Evolutionary conservation across 2,329 filamentous ascomycete genomes (phyloP).

Genomic region (Talaromyces piceae): DNA sequence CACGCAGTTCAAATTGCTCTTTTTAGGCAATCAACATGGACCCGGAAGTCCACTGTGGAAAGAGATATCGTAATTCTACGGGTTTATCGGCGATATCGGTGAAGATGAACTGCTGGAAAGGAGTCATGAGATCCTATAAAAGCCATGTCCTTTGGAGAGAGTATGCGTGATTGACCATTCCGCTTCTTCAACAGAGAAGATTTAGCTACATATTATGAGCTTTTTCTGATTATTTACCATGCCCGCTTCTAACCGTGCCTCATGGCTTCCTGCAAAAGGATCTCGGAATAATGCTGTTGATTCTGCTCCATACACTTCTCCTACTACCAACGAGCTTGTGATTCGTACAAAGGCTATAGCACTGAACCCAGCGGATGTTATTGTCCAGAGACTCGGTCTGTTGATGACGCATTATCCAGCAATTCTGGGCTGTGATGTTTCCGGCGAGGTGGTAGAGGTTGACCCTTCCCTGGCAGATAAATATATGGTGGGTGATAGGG

Average conservation of each 20-base stretch:
- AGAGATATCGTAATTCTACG: no score
- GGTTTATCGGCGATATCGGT: conserved; percentile 2
- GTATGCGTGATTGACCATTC: no score
- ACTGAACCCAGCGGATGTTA: conserved; percentile 25
- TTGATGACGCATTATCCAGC: conserved; percentile 15
- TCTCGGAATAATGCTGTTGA: conserved; percentile 12
- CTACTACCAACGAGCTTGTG: conserved; percentile 14
- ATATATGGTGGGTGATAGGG: conserved; percentile 22
- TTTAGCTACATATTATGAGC: no score
- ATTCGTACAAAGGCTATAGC: conserved; percentile 18
- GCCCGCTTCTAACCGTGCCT: conserved; percentile 13
- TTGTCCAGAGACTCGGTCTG: conserved; percentile 18
- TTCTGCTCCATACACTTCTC: conserved; percentile 12
- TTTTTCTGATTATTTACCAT: neutral
- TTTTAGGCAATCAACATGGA: no score
- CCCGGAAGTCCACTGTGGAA: no score
- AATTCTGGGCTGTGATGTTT: conserved; percentile 21
- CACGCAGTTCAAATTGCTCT: no score
- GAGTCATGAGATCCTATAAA: neutral
- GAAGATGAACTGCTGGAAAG: neutral
- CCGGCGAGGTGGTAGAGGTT: conserved; percentile 23
- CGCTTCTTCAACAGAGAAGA: no score
- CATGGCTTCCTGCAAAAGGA: conserved; percentile 13
- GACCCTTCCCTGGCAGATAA: conserved; percentile 15
- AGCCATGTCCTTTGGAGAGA: no score